Evolutionary conservation across 2,329 filamentous ascomycete species (phyloP).

Genomic region (Zymoseptoria ardabiliae): DNA sequence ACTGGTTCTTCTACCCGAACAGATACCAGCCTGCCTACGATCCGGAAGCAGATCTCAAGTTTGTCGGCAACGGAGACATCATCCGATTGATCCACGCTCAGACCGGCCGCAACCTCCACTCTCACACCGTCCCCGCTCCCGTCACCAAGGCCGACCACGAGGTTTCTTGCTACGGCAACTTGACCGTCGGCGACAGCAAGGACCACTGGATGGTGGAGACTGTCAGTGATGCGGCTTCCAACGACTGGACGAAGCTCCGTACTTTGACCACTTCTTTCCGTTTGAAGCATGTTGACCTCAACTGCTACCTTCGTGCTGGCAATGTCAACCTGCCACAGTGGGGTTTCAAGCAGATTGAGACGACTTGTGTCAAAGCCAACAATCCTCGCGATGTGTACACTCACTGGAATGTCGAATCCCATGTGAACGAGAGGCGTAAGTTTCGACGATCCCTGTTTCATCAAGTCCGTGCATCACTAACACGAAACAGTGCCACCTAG

Average conservation of each 20-base stretch:
- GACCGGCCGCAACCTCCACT: conserved; percentile 95
- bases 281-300: conserved; percentile 70
- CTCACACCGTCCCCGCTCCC: conserved; percentile 81
- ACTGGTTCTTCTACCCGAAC: conserved; percentile 98
- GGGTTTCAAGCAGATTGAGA: conserved; percentile 99
- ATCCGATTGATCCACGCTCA: conserved; percentile 89
- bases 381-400: conserved; percentile 90
- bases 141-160: conserved; percentile 84
- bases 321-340: conserved; percentile 96
- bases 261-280: conserved; percentile 93
- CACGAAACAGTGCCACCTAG: conserved; percentile 65
- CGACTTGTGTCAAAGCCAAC: conserved; percentile 88
- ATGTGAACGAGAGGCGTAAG: conserved; percentile 88
- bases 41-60: conserved; percentile 60
- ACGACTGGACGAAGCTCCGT: conserved; percentile 74
- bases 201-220: conserved; percentile 96
- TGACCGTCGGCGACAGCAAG: conserved; percentile 91
- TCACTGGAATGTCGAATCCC: conserved; percentile 97
- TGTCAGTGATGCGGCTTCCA: conserved; percentile 78
- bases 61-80: conserved; percentile 66
- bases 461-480: conserved; percentile 23
- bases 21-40: conserved; percentile 68
- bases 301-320: conserved; percentile 89
- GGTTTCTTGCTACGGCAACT: conserved; percentile 92
- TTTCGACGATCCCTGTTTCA: conserved; percentile 17